Evolutionary conservation across 2,329 filamentous ascomycete genomes (phyloP), one percentile per base, ranked within the genome.

Genomic region (Aspergillus bombycis): DNA sequence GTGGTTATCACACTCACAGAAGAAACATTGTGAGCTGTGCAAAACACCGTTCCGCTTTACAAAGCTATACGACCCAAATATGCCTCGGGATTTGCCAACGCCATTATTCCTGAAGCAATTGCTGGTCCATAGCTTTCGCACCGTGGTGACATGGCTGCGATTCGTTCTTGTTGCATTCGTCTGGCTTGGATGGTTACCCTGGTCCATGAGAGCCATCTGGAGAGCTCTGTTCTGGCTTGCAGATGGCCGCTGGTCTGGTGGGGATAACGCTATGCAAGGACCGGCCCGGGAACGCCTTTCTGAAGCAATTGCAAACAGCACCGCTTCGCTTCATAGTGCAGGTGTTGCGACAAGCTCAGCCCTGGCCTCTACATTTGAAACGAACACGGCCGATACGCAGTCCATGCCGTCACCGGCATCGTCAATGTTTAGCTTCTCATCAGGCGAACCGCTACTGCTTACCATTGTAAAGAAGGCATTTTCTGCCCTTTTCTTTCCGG

Each of bases 1-100:
- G 80, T 99, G 95, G 95, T 85, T 99, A 26, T 94, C 93, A 57
- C 96, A 99, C 79, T 98, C 95, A 1, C 94, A 99, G 77, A 99
- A 99, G 86, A 98, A 98, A 79, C 92, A 99, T 83, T 99, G 96
- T 84, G 95, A 99, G 82, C 89, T 99, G 41, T 99, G 95, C 88
- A 99, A 99, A 82, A 99, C 95, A 2, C 90, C 94, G 0, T 99
- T 98, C 75, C 91, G 93, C 65, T 99, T 99, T 82, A 99, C 95
- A 59, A 99, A 99, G 80, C 87, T 99, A 45, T 99, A 99, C 81
- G 89, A 94, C 65, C 93, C 93, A 4, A 87, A 94, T 74, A 99
- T 99, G 95, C 96, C 95, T 1, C 86, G 88, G 66, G 88, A 87
- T 14, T 85, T 99, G 16, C 95, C 96, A 0, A 85, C 89, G 46